These are phyloP conservation scores for Auriscalpium vulgare DNA, from an alignment of 768 basidiomycete species.

Conservation along the genomic window DNA sequence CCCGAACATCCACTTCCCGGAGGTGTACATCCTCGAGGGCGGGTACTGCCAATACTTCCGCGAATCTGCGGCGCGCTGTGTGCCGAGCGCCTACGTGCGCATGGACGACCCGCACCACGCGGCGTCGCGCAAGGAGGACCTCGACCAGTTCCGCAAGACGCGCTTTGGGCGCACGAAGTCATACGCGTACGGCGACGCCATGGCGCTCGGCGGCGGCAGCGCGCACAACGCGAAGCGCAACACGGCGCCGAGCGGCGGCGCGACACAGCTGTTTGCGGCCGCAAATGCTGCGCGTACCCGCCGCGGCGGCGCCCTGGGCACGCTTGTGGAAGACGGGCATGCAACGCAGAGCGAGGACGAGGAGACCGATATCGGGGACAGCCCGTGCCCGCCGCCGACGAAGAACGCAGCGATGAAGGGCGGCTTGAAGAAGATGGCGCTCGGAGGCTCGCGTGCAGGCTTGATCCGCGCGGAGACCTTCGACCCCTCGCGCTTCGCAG, in stretches of 20 bases:
- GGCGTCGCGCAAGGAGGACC: slow-evolving; percentile 70
- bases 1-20: slow-evolving; percentile 90
- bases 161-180: slow-evolving; percentile 88
- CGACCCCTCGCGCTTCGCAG: slow-evolving; percentile 46
- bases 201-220: slow-evolving; percentile 26
- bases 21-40: slow-evolving; percentile 94
- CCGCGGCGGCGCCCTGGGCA: slow-evolving; percentile 42
- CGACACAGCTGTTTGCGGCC: slow-evolving; percentile 52
- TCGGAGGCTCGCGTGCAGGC: slow-evolving; percentile 19
- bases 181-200: slow-evolving; percentile 83
- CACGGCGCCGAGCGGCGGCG: slow-evolving; percentile 47
- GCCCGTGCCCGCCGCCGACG: slow-evolving; percentile 78
- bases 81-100: slow-evolving; percentile 74
- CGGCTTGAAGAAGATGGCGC: slow-evolving; percentile 39
- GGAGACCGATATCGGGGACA: slow-evolving; percentile 74
- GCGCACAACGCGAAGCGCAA: slow-evolving; percentile 49
- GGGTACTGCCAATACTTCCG: slow-evolving; percentile 90
- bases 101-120: slow-evolving; percentile 94
- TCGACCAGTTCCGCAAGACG: slow-evolving; percentile 86
- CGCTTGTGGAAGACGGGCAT: slow-evolving; percentile 60
- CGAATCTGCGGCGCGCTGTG: slow-evolving; percentile 58
- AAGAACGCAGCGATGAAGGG: slow-evolving; percentile 47
- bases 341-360: slow-evolving; percentile 64
- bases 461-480: slow-evolving; percentile 64
- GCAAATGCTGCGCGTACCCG: slow-evolving; percentile 61